Conservation (phyloP, 2,329 filamentous ascomycete species). For the Stemphylium vesicarium region DNA sequence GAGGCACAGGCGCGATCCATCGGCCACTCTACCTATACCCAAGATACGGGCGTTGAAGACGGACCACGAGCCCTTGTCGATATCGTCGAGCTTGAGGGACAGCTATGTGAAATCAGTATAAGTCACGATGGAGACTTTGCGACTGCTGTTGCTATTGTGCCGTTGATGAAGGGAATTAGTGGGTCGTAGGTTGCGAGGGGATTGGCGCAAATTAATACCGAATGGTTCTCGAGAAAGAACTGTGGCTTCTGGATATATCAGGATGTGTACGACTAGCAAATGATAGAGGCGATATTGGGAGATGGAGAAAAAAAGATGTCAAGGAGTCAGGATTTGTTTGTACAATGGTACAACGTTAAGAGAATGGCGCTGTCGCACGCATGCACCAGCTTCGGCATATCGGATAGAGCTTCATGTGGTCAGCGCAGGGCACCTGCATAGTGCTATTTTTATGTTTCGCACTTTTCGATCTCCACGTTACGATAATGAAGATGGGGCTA, state of each 20-base stretch:
- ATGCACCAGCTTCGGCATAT: no score
- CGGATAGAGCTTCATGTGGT: no score
- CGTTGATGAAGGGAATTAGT: slow-evolving; percentile 12
- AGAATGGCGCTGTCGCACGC: neutral
- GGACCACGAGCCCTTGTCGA: neutral
- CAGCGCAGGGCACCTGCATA: no score
- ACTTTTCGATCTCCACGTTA: no score
- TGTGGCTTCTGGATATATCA: no score
- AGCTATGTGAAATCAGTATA: slow-evolving; percentile 75
- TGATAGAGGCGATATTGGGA: no score
- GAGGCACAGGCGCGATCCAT: neutral
- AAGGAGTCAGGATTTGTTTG: no score
- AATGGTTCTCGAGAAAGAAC: no score
- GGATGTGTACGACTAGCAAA: no score
- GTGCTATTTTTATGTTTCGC: no score
- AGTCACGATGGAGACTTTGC: slow-evolving; percentile 89
- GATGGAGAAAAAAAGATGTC: no score
- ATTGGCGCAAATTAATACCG: neutral
- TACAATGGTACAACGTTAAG: neutral
- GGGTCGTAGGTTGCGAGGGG: neutral
- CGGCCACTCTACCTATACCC: neutral
- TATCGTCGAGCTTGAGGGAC: slow-evolving; percentile 40
- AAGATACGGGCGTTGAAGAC: slow-evolving; percentile 2
- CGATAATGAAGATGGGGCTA: neutral
- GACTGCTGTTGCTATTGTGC: slow-evolving; percentile 70